Base-by-base conservation (phyloP, 768 basidiomycete species). In the Lenzites betulinus region DNA sequence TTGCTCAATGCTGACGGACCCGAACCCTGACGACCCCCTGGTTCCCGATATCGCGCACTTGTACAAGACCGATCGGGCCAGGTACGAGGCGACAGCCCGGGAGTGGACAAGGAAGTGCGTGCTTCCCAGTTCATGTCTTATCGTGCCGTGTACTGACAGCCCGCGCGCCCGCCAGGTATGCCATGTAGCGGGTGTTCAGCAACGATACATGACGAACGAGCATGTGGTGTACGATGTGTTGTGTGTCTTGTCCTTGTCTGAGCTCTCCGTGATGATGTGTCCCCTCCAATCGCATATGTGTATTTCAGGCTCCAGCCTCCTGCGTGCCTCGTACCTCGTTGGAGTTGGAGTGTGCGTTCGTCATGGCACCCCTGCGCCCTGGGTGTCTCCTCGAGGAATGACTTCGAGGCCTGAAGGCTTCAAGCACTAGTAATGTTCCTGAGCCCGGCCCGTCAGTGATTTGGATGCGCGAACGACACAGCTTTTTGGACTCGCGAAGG, bases 51-150 rank as follows among this genome's bases (percentile, higher is more conserved):
- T 98, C 66, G 97, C 97, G 57, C 93, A 96, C 76, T 77, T 98
- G 67, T 99, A 99, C 88, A 99, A 98, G 93, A 98, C 95, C 38
- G 97, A 99, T 78, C 87, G 96, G 68, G 79, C 92, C 65, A 88
- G 95, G 70, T 99, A 99, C 73, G 97, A 98, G 78, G 92, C 95
- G 62, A 98, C 94, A 35, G 97, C 97, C 26, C 83, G 95, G 79
- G 97, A 99, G 82, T 99, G 96, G 96, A 96, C 96, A 76, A 89
- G 96, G 86, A 98, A 98, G 95, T 98, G 72, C 68, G 92, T 76
- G 25, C 33, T 33, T 7, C 28, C 22, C n/a, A 7, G 1, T 2
- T 6, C 30, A 5, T 23, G 22, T 5, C 13, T 7, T 15, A 25
- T 41, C n/a, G 1, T 23, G 7, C 18, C 5, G 35, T 28, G n/a